These are phyloP conservation scores for Viola pubescens DNA, from an alignment of 441 rosid species.

Conservation along the genomic window DNA sequence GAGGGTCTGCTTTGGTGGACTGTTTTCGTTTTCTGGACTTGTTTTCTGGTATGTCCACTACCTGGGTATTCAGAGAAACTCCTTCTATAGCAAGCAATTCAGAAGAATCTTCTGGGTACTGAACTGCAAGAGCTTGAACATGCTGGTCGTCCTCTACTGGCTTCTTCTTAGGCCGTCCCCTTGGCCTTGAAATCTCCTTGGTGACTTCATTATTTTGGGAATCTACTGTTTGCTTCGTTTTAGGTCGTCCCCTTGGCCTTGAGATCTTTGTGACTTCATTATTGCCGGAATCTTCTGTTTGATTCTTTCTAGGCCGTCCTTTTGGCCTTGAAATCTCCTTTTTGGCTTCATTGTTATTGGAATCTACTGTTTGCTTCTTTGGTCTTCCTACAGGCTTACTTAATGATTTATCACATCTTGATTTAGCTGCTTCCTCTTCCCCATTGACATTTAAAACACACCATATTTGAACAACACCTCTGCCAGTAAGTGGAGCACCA, in stretches of 20 bases:
- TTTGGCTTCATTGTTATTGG: neutral
- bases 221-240: conserved; percentile 8
- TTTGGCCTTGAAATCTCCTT: conserved; percentile 6
- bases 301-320: conserved; percentile 9
- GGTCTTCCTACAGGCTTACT: conserved; percentile 10
- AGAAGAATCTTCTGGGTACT: conserved; percentile 37
- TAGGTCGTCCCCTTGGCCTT: conserved; percentile 18
- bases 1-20: conserved; percentile 15
- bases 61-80: conserved; percentile 14
- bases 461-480: conserved; percentile 93
- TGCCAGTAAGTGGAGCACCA: conserved; percentile 65
- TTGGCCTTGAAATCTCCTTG: conserved; percentile 21
- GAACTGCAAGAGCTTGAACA: conserved; percentile 37
- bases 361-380: conserved; percentile 5
- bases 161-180: conserved; percentile 53
- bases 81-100: conserved; percentile 29
- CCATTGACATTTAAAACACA: conserved; percentile 42
- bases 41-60: conserved; percentile 24
- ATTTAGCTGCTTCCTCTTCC: conserved; percentile 10
- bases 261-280: neutral
- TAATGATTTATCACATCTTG: neutral
- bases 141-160: conserved; percentile 26
- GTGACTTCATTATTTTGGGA: neutral
- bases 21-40: conserved; percentile 19
- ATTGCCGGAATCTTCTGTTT: neutral